phyloP scores from a whole-genome alignment of 495 filamentous ascomycete species.

The Penicillium roqueforti region DNA sequence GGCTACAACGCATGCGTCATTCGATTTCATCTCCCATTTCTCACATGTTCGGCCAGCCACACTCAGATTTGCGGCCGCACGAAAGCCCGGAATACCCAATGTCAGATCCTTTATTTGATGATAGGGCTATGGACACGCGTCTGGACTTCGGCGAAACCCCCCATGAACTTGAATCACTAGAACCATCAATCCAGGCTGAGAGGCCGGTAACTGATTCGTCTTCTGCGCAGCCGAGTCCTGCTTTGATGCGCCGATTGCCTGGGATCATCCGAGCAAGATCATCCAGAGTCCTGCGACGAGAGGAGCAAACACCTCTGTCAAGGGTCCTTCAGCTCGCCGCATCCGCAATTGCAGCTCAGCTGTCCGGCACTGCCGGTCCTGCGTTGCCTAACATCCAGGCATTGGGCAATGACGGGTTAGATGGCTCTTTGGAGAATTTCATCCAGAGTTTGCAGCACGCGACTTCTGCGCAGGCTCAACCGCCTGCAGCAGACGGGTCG shows the following conservation, averaged over 20 bases:
- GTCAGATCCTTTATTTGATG: conserved; percentile 7
- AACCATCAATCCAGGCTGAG: conserved; percentile 26
- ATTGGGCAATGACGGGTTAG: conserved; percentile 52
- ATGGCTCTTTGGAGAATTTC: conserved; percentile 55
- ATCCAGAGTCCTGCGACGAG: conserved; percentile 46
- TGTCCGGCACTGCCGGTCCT: conserved; percentile 53
- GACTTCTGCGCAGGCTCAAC: conserved; percentile 42
- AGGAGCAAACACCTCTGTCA: conserved; percentile 56
- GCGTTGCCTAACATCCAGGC: conserved; percentile 55
- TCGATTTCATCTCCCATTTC: conserved; percentile 44
- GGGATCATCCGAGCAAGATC: conserved; percentile 46
- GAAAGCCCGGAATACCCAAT: conserved; percentile 6
- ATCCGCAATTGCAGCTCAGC: conserved; percentile 56
- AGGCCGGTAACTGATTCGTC: conserved; percentile 25
- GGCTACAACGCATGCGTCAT: conserved; percentile 42
- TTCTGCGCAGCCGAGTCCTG: conserved; percentile 24
- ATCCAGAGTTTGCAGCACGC: conserved; percentile 54
- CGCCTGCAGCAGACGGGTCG: conserved; percentile 30
- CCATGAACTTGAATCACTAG: conserved; percentile 44
- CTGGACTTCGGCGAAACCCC: conserved; percentile 39
- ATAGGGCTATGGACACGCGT: conserved; percentile 38
- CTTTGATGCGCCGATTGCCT: conserved; percentile 37
- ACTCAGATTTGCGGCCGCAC: conserved; percentile 17
- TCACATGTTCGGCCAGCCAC: conserved; percentile 43
- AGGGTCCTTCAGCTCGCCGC: conserved; percentile 56